Base-by-base conservation (phyloP, 1,139 yeast genomes). In the Saccharomyces hybrid region DNA sequence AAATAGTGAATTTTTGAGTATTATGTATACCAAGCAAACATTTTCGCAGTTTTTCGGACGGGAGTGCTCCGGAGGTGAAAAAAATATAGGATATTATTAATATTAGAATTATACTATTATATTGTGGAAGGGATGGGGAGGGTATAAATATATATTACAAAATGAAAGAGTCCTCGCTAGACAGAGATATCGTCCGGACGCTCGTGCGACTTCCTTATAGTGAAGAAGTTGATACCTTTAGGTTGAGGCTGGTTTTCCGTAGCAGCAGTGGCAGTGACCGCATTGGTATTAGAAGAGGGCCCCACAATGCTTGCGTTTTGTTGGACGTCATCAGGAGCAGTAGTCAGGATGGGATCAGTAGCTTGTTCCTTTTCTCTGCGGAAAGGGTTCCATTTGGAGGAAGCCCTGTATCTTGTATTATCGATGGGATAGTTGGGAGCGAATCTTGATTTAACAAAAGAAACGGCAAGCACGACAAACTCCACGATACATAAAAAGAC, bases 151-250 rank as follows among this genome's bases (percentile, higher is more conserved):
- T 38, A 38, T 38, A 16, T 16, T 38, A 38, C 44, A 38, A 8
- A 38, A 5, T 19, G 19, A 19, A 1, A 23, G 11, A 11, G 7
- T 7, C 19, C n/a, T 32, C 8, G 26, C 5, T 74, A 82, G 56
- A 81, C 83, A 56, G 85, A 81, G 66, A 83, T 88, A 57, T 81
- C 85, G 48, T 78, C 73, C 50, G 74, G 75, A 68, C 79, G 79
- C 63, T 80, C 78, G 70, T 82, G 82, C 49, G 69, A 66, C 76
- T 89, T 84, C 74, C 84, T 84, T 58, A 86, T 83, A 67, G 83
- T 84, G 76, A 86, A 86, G 73, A 86, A 86, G 71, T 88, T 83
- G 64, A 86, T 85, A 54, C 91, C 93, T 50, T 86, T 83, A 62
- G 80, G 81, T 52, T 67, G 69, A 61, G 80, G 81, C 52, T 67